Evolutionary conservation across 2,329 filamentous ascomycete genomes (phyloP).

Genomic region (Aspergillus fischeri): DNA sequence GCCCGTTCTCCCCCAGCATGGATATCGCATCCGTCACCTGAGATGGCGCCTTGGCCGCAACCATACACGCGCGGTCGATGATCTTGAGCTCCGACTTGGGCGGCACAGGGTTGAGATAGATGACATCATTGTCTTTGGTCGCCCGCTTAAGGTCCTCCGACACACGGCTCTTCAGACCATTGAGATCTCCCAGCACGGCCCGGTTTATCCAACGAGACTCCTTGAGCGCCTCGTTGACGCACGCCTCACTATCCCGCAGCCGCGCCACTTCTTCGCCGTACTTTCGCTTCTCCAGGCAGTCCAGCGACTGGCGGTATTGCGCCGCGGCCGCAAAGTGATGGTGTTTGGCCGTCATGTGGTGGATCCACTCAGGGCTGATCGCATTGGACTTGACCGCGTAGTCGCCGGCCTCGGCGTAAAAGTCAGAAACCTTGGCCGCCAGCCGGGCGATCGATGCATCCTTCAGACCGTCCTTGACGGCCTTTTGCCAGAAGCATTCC

Average conservation of each 20-base stretch:
- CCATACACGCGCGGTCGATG: conserved; percentile 87
- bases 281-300: conserved; percentile 86
- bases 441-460: conserved; percentile 89
- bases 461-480: conserved; percentile 88
- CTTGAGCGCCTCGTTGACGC: conserved; percentile 80
- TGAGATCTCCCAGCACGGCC: conserved; percentile 74
- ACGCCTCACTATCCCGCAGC: conserved; percentile 73
- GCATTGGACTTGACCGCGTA: conserved; percentile 83
- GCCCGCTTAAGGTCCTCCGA: conserved; percentile 85
- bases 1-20: conserved; percentile 71
- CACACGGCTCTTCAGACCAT: conserved; percentile 75
- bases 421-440: conserved; percentile 83
- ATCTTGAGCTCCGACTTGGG: conserved; percentile 82
- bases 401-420: conserved; percentile 81
- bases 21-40: conserved; percentile 78
- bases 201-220: conserved; percentile 80
- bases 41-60: conserved; percentile 69
- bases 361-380: conserved; percentile 92
- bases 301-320: conserved; percentile 84
- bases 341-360: conserved; percentile 95
- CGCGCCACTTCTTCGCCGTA: conserved; percentile 95
- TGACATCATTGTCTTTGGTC: conserved; percentile 94
- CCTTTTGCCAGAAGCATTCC: conserved; percentile 98
- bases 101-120: conserved; percentile 81
- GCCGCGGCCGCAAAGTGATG: conserved; percentile 95